Conservation (phyloP, 495 filamentous ascomycete species). For the Usnea hakonensis region DNA sequence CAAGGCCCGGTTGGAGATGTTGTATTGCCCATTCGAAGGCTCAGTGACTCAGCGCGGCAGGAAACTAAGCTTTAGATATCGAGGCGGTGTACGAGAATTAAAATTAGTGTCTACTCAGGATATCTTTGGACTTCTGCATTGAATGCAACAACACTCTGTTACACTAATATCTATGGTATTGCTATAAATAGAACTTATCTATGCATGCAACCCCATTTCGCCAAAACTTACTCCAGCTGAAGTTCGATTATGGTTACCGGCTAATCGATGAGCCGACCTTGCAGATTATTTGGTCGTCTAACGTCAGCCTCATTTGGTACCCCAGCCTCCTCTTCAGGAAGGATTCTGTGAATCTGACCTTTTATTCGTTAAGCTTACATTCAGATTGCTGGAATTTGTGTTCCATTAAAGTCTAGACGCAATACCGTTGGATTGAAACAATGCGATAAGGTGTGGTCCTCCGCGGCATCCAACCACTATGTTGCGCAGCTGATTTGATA, state of each 20-base stretch:
- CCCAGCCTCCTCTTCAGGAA: not conserved
- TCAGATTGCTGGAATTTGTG: too few species aligned
- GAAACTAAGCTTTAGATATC: slow-evolving; percentile 13
- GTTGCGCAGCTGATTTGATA: not conserved
- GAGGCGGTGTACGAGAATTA: not conserved
- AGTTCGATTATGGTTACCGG: not conserved
- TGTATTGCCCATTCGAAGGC: slow-evolving; percentile 6
- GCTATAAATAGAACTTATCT: not conserved
- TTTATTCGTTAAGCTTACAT: too few species aligned
- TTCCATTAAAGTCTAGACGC: too few species aligned
- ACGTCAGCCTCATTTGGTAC: not conserved
- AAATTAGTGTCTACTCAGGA: not conserved
- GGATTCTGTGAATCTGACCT: too few species aligned
- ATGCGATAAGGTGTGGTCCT: not conserved
- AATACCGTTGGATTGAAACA: too few species aligned
- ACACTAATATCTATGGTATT: not conserved
- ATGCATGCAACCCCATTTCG: not conserved
- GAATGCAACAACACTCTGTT: not conserved
- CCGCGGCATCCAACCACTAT: not conserved
- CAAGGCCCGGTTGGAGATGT: not conserved
- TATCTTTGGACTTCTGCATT: not conserved
- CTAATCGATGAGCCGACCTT: not conserved
- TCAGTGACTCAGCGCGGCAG: slow-evolving; percentile 16
- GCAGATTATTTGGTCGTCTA: not conserved
- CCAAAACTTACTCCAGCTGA: not conserved